Conservation (phyloP, 2,329 filamentous ascomycete genomes). For the Akanthomyces uredinophilus region DNA sequence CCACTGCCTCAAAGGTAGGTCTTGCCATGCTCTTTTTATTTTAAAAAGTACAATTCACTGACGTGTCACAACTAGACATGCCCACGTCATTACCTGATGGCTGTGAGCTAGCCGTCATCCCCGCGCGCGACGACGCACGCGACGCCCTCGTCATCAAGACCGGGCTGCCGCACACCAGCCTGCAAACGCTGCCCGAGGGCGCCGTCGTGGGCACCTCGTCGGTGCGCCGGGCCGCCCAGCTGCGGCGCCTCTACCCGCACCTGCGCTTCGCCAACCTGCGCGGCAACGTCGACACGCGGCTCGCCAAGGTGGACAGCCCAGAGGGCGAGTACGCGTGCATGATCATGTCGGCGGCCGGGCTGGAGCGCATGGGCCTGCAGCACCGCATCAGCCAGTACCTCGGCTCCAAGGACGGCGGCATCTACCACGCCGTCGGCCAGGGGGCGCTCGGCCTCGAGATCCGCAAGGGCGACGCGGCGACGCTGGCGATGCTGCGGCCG, state of each 20-base stretch:
- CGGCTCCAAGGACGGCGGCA: constrained; percentile 63
- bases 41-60: neutral
- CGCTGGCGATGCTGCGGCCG: constrained; percentile 54
- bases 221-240: constrained; percentile 80
- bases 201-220: constrained; percentile 86
- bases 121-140: constrained; percentile 71
- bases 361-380: constrained; percentile 67
- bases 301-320: constrained; percentile 78
- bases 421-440: constrained; percentile 90
- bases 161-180: constrained; percentile 52
- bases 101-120: constrained; percentile 70
- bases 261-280: constrained; percentile 77
- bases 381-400: constrained; percentile 75
- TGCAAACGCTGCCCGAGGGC: constrained; percentile 71
- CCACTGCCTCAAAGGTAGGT: constrained; percentile 70
- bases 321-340: constrained; percentile 71
- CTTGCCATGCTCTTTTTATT: neutral
- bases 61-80: constrained; percentile 60
- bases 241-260: constrained; percentile 69
- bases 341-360: constrained; percentile 83
- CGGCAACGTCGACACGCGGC: constrained; percentile 85
- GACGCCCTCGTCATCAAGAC: constrained; percentile 58
- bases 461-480: constrained; percentile 61
- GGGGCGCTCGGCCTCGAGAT: constrained; percentile 86
- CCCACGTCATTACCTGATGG: constrained; percentile 76